Percentiles rank a stretch among this genome's conserved stretches.
These are phyloP conservation scores for Helenozyma rhizophorensis DNA, from an alignment of 805 yeast species.

Conservation along the genomic window DNA sequence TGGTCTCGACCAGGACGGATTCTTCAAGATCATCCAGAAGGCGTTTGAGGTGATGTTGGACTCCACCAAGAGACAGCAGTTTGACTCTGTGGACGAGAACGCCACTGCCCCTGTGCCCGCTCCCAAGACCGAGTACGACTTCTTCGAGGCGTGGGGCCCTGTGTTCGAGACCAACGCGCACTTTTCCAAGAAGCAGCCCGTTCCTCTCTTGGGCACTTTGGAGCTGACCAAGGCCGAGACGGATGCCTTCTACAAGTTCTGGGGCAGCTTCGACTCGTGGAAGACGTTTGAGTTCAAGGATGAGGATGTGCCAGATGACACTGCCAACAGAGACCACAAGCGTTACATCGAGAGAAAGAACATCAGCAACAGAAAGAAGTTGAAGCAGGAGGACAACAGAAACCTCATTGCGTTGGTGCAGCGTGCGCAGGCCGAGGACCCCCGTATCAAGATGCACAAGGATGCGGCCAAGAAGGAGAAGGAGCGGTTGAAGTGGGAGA, in stretches of 20 bases:
- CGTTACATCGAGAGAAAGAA: conserved; percentile 98
- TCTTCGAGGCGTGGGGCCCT: conserved; percentile 89
- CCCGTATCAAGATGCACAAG: conserved; percentile 90
- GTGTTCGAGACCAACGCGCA: conserved; percentile 88
- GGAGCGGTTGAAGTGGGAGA: conserved; percentile 95
- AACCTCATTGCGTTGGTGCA: conserved; percentile 82
- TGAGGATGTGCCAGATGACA: conserved; percentile 99
- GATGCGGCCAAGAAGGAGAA: conserved; percentile 92
- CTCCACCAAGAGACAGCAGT: conserved; percentile 83
- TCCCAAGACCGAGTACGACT: conserved; percentile 64
- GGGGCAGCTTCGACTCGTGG: conserved; percentile 96
- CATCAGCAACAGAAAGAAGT: conserved; percentile 93
- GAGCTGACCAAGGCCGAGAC: conserved; percentile 74
- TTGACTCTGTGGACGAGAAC: conserved; percentile 87
- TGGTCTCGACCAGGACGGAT: conserved; percentile 87
- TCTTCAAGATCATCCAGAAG: conserved; percentile 97
- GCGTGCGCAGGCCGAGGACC: conserved; percentile 86
- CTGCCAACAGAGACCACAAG: conserved; percentile 98
- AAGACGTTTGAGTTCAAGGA: conserved; percentile 96
- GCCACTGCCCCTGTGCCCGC: conserved; percentile 84
- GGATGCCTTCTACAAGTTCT: conserved; percentile 84
- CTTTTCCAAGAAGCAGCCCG: conserved; percentile 89
- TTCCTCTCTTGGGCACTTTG: conserved; percentile 71
- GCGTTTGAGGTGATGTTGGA: conserved; percentile 89
- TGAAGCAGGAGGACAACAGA: conserved; percentile 94